Evolutionary conservation across 768 basidiomycete genomes (phyloP), one percentile per base, ranked within the genome.

Genomic region (Suillus lakei): DNA sequence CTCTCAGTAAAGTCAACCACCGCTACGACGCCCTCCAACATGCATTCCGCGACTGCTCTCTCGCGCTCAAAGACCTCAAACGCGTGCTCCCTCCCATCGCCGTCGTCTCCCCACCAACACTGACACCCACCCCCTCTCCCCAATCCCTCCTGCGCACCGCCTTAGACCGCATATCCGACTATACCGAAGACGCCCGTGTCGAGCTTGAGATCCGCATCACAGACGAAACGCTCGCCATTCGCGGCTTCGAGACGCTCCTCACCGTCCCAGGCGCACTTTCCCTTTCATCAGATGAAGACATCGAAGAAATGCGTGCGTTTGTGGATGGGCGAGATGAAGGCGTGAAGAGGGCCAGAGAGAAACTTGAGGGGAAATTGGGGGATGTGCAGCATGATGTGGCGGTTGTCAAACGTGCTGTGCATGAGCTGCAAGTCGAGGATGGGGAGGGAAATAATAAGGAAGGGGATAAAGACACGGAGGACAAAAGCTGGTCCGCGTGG

Each of bases 331-430:
- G 81, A 0, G 86, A 88, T 41, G 70, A 78, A 23, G 72, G 75
- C 1, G 82, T 89, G 32, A 67, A 76, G 50, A 85, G 81, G 51
- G 85, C 88, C 0, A 68, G 75, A 60, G 80, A 80, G 28, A 79
- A 70, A 41, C 88, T 93, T 67, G 70, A 72, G 58, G 79, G 78
- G 48, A 94, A 93, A 74, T 74, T 93, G 64, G 88, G 85, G 26
- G 90, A 93, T 69, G 82, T 93, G 23, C 82, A 91, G 66, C 90
- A 93, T 66, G 93, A 95, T 72, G 87, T 93, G 51, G 89, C 89
- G 0, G 81, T 82, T 7, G 77, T 94, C 65, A 92, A 93, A 73
- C 80, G 81, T 15, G 82, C 82, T 0, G 68, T 89, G 38, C 83
- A 91, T 67, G 86, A 85, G 56, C 74, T 80, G 13, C 56, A 68